Base-by-base conservation (phyloP, 2,329 filamentous ascomycete genomes). In the Amylocarpus encephaloides region DNA sequence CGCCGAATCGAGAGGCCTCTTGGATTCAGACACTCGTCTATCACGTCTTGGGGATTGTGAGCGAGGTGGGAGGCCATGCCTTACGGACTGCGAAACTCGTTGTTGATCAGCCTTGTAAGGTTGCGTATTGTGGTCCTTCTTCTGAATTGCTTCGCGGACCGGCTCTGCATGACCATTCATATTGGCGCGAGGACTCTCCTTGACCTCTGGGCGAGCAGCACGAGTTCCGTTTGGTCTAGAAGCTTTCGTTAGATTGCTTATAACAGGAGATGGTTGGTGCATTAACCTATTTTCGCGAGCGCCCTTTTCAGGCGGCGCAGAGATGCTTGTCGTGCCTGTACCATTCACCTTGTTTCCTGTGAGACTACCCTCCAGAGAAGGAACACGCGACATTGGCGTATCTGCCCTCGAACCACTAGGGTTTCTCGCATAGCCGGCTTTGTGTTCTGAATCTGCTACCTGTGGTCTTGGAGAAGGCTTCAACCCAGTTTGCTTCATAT, bases 1-100 rank as follows among this genome's bases (percentile, higher is more conserved):
- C 40, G 51, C 53, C 40, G 53, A 50, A n/a, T 64, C 64, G 3
- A 59, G 49, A n/a, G 56, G 51, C 40, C 64, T 53, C 55, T 66
- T 59, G 5, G 38, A 32, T 6, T 54, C 54, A 16, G 50, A 43
- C 12, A 39, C 48, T 35, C 56, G 42, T 36, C 47, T 49, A 6
- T 46, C 51, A 29, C 54, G 52, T 16, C 46, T 48, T 18, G 58
- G 61, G 3, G 62, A 62, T 45, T 50, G 55, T 34, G 61, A 62
- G 19, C 59, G 60, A 46, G 64, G 59, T 49, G 61, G 61, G 16
- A 62, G 52, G 30, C 48, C 46, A 49, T 64, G 59, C 33, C 61
- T 63, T 11, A 54, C 43, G 18, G 46, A 53, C 43, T 45, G 53
- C 9, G 45, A 36, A 16, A 41, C 46, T 33, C 48, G 26, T 35